A percentile compares a stretch with the other conserved stretches of the same genome.
These are phyloP conservation scores for Aspergillus mulundensis DNA, from an alignment of 495 filamentous ascomycete genomes.

Conservation along the genomic window DNA sequence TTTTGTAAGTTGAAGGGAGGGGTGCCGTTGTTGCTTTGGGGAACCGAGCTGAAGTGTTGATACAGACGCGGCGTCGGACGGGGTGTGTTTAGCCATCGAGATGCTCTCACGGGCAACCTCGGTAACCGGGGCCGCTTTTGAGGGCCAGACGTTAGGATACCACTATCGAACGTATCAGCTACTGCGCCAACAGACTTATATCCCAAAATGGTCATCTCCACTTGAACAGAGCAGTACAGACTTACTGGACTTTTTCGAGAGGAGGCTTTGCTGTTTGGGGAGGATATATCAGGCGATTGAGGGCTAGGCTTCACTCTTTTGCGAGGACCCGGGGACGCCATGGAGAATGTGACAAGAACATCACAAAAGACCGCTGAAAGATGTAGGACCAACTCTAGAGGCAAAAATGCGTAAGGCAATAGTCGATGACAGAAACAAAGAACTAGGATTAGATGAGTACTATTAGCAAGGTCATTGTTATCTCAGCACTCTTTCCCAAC, in stretches of 20 bases:
- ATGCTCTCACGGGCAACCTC: constrained; percentile 76
- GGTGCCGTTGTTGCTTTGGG: constrained; percentile 25
- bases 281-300: constrained; percentile 23
- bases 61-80: constrained; percentile 35
- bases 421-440: constrained; percentile 9
- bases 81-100: constrained; percentile 50
- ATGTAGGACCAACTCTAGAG: constrained; percentile 1
- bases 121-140: constrained; percentile 68
- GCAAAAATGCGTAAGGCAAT: neutral
- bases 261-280: constrained; percentile 22
- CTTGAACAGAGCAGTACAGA: constrained; percentile 4
- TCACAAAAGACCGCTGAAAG: constrained; percentile 16
- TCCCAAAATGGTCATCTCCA: neutral
- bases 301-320: constrained; percentile 62
- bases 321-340: constrained; percentile 55
- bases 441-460: neutral
- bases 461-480: constrained; percentile 1
- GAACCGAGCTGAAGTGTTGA: constrained; percentile 30
- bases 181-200: neutral
- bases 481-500: neutral
- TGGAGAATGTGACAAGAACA: constrained; percentile 30
- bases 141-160: constrained; percentile 62
- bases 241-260: constrained; percentile 32
- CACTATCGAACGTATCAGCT: constrained; percentile 35
- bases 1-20: constrained; percentile 41